Conservation (phyloP, 148 eudicot genomes). For the Polygonum aviculare region DNA sequence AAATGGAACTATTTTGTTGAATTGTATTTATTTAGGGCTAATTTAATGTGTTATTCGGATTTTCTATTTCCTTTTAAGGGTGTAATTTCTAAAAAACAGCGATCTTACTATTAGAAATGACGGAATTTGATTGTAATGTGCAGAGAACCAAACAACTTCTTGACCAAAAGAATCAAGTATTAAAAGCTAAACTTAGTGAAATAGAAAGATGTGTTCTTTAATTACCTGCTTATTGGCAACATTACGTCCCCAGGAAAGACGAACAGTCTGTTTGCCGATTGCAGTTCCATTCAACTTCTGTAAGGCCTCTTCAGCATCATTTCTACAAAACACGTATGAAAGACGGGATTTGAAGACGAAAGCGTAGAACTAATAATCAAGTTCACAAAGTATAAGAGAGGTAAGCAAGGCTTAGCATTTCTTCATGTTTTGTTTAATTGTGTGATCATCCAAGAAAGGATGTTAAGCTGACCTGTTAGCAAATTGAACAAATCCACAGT, state of each 20-base stretch:
- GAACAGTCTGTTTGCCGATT: constrained; percentile 92
- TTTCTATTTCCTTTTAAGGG: too few species aligned
- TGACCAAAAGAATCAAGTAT: neutral
- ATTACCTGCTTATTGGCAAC: constrained; percentile 86
- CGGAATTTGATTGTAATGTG: too few species aligned
- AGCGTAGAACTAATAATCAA: neutral
- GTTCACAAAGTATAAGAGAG: neutral
- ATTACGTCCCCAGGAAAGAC: constrained; percentile 98
- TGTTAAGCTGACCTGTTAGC: constrained; percentile 54
- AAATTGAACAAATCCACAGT: constrained; percentile 96
- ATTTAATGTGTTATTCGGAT: too few species aligned
- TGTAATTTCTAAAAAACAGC: too few species aligned
- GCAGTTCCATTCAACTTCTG: constrained; percentile 76
- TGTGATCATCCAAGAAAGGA: neutral
- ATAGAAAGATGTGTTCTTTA: neutral
- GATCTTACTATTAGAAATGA: too few species aligned
- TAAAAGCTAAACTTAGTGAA: neutral
- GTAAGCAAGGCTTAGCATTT: neutral
- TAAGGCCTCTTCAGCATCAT: constrained; percentile 82
- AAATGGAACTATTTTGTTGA: too few species aligned
- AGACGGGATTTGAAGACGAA: neutral
- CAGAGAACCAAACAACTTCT: too few species aligned
- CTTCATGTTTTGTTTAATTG: too few species aligned
- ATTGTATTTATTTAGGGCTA: too few species aligned
- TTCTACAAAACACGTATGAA: constrained; percentile 32